Conservation (phyloP, 371 early-diverging fungal species). For the Mucor racemosus region DNA sequence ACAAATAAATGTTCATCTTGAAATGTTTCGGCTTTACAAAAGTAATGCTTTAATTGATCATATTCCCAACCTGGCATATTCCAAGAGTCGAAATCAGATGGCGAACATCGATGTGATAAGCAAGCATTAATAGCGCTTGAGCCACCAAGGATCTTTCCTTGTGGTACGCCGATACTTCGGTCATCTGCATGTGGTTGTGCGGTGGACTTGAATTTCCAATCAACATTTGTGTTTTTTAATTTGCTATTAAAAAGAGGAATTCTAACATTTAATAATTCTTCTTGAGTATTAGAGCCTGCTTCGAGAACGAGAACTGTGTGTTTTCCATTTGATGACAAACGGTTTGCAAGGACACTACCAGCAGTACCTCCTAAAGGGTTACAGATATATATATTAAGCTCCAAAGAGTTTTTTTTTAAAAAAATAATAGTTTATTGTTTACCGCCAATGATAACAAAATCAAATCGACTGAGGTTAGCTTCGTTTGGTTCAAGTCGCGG, state of each 20-base stretch:
- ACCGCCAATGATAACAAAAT: conserved; percentile 31
- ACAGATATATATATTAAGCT: not conserved
- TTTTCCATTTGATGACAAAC: conserved; percentile 18
- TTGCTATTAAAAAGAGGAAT: conserved; percentile 26
- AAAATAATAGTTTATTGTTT: not conserved
- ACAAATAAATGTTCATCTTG: not conserved
- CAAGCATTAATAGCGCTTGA: conserved; percentile 46
- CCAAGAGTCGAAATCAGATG: conserved; percentile 35
- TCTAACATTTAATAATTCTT: conserved; percentile 13
- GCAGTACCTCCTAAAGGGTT: conserved; percentile 27
- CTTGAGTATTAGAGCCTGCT: conserved; percentile 23
- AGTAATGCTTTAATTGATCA: conserved; percentile 23
- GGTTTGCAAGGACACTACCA: conserved; percentile 36
- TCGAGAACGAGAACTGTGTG: conserved; percentile 28
- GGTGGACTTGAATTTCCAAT: conserved; percentile 26
- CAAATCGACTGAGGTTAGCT: conserved; percentile 11
- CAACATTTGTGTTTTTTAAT: conserved; percentile 21
- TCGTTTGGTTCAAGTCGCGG: conserved; percentile 17
- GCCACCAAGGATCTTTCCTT: conserved; percentile 46
- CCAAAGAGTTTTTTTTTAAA: not conserved
- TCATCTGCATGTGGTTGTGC: conserved; percentile 19
- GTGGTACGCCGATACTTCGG: conserved; percentile 29
- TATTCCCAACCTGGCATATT: conserved; percentile 25
- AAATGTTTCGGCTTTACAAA: conserved; percentile 30
- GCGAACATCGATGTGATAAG: conserved; percentile 41